Conservation (phyloP, 176 grass and related monocot species). For the Musa troglodytarum region DNA sequence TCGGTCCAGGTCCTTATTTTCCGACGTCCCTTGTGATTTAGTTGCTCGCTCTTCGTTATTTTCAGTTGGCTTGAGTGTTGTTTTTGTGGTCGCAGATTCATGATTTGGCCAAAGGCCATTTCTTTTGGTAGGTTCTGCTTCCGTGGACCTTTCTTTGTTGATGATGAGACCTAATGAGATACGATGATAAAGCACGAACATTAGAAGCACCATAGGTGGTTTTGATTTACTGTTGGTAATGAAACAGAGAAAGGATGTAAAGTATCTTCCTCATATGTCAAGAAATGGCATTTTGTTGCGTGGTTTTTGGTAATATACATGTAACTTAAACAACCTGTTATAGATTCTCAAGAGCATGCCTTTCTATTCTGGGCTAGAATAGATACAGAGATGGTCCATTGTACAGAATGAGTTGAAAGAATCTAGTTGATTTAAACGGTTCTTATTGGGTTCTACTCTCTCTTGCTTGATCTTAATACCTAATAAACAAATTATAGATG, state of each 20-base stretch:
- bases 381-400: no score
- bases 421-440: no score
- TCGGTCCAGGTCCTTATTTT: background rate
- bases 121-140: background rate
- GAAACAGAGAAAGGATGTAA: background rate
- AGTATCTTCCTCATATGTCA: background rate
- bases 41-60: background rate
- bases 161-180: background rate
- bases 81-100: background rate
- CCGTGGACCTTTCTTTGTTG: background rate
- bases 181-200: no score
- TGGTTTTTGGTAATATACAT: no score
- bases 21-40: background rate
- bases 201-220: background rate
- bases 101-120: background rate
- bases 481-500: background rate
- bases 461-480: background rate
- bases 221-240: background rate
- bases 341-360: no score
- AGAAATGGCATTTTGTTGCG: background rate
- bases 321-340: no score
- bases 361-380: no score
- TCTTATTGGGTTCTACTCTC: background rate
- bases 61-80: background rate
- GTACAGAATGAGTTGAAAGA: no score